Evolutionary conservation across 2,329 filamentous ascomycete species (phyloP).

Genomic region (Colletotrichum graminicola): DNA sequence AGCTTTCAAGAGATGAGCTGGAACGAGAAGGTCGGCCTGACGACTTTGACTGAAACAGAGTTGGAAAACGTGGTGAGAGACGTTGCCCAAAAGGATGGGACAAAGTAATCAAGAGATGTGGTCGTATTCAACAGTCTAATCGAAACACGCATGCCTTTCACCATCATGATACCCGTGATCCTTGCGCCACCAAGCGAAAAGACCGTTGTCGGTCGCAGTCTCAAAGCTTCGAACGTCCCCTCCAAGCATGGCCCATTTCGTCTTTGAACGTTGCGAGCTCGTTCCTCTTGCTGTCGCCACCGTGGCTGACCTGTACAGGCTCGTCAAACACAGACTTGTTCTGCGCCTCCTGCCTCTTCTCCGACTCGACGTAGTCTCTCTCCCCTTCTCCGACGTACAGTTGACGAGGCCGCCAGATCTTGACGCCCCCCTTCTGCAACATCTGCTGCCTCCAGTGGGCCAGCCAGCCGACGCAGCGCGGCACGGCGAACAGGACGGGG

Average conservation of each 20-base stretch:
- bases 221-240: constrained; percentile 37
- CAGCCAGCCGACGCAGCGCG: constrained; percentile 63
- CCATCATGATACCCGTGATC: background rate
- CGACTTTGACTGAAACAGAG: background rate
- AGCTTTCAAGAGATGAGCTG: constrained; percentile 36
- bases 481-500: constrained; percentile 64
- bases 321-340: constrained; percentile 51
- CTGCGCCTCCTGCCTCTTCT: constrained; percentile 50
- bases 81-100: background rate
- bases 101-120: background rate
- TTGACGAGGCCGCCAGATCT: constrained; percentile 65
- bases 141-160: constrained; percentile 6
- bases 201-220: background rate
- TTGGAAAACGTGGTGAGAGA: background rate
- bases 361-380: constrained; percentile 58
- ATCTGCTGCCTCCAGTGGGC: constrained; percentile 66
- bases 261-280: constrained; percentile 55
- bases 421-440: constrained; percentile 59
- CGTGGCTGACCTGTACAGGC: constrained; percentile 54
- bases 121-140: constrained; percentile 15
- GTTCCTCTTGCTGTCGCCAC: constrained; percentile 58
- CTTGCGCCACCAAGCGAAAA: constrained; percentile 3
- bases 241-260: constrained; percentile 49
- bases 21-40: constrained; percentile 13
- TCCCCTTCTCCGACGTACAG: constrained; percentile 60